A percentile compares a stretch with the other conserved stretches of the same genome.
Evolutionary conservation across 345 rosid species (phyloP).

Genomic region (Euphorbia tirucalli): DNA sequence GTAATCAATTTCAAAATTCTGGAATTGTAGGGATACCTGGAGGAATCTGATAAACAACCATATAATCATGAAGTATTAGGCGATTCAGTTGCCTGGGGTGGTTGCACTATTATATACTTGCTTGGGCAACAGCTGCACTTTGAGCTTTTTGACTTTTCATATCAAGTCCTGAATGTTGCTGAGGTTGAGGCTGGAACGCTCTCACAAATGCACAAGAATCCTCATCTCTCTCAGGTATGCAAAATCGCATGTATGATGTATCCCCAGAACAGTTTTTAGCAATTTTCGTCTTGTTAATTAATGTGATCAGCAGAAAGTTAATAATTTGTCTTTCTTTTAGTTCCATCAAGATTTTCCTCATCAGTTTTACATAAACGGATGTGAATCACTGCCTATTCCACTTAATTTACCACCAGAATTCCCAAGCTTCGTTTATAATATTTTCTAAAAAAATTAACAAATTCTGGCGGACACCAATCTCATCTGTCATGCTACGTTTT

Average conservation of each 20-base stretch:
- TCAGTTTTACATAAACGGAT: neutral
- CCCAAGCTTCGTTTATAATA: no score
- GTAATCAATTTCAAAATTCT: conserved; percentile 16
- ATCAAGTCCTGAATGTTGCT: conserved; percentile 93
- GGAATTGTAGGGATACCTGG: conserved; percentile 71
- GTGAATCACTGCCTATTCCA: neutral
- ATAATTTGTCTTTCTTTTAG: neutral
- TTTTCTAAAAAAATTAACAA: no score
- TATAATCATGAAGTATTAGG: conserved; percentile 66
- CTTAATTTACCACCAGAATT: neutral
- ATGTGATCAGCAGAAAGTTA: no score
- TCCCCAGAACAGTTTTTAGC: neutral
- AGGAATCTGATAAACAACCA: conserved; percentile 54
- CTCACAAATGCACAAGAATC: conserved; percentile 49
- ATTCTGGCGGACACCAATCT: neutral
- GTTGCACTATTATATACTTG: conserved; percentile 90
- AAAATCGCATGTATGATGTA: neutral
- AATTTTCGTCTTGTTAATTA: no score
- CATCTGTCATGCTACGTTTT: neutral
- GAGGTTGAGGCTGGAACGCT: conserved; percentile 82
- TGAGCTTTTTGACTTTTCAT: conserved; percentile 92
- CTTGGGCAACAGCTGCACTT: conserved; percentile 98
- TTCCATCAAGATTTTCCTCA: neutral
- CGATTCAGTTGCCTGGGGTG: conserved; percentile 97
- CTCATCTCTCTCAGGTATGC: conserved; percentile 63